Conservation (phyloP, 768 basidiomycete genomes). For the Filobasidium wieringae region DNA sequence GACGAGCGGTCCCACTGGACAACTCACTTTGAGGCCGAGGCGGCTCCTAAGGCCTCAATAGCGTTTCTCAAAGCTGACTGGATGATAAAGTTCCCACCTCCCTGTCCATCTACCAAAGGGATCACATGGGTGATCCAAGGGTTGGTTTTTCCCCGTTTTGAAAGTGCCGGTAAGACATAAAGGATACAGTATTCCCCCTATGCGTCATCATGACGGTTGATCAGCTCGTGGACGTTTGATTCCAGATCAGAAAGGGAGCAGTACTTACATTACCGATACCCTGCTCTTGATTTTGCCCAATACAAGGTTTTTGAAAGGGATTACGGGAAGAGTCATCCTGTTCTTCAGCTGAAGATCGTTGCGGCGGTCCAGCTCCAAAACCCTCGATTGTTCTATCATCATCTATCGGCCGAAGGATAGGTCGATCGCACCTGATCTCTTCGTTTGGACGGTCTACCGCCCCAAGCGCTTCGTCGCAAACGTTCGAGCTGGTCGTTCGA, state of each 20-base stretch:
- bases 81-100: background rate
- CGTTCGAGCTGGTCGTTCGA: background rate
- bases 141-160: background rate
- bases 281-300: too few relatives aligned
- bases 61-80: background rate
- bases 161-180: background rate
- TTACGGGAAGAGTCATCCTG: background rate
- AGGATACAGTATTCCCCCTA: background rate
- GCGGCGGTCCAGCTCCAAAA: background rate
- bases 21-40: background rate
- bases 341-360: background rate
- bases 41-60: background rate
- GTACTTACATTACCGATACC: too few relatives aligned
- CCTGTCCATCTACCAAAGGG: background rate
- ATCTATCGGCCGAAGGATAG: too few relatives aligned
- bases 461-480: background rate
- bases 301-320: background rate
- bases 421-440: background rate
- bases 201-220: too few relatives aligned
- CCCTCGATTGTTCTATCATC: background rate
- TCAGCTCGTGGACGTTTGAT: too few relatives aligned
- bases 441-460: background rate
- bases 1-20: background rate
- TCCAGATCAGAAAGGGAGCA: too few relatives aligned
- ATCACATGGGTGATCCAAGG: background rate